Conservation (phyloP, 164 flowering plant species). For the Macadamia tetraphylla region DNA sequence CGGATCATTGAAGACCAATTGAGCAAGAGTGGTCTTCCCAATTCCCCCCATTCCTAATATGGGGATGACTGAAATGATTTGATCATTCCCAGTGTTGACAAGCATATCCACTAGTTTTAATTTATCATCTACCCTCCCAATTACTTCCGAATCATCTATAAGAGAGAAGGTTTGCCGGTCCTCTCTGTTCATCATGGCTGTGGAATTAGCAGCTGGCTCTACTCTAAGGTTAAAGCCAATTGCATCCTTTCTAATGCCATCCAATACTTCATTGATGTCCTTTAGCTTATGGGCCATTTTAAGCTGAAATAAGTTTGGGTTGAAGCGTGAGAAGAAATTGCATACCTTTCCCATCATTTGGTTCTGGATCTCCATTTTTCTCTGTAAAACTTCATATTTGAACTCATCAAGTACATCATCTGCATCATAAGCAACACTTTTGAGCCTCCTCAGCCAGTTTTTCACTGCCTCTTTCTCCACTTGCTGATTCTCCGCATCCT, state of each 20-base stretch:
- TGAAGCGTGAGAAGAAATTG: background rate
- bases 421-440: too few relatives aligned
- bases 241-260: background rate
- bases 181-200: background rate
- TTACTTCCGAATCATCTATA: background rate
- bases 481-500: too few relatives aligned
- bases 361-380: too few relatives aligned
- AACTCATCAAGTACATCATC: too few relatives aligned
- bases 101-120: background rate
- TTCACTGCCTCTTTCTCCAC: too few relatives aligned
- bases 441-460: too few relatives aligned
- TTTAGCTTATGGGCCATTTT: conserved; percentile 3
- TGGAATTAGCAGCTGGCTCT: background rate
- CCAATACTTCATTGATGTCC: background rate
- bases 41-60: background rate
- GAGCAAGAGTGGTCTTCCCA: conserved; percentile 1
- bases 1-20: background rate
- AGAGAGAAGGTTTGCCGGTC: background rate
- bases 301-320: background rate
- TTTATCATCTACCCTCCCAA: background rate
- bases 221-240: too few relatives aligned
- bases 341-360: too few relatives aligned
- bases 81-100: background rate
- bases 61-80: background rate
- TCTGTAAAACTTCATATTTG: too few relatives aligned